Evolutionary conservation across 768 basidiomycete species (phyloP).

Genomic region (Hygrophorus pudorinus): DNA sequence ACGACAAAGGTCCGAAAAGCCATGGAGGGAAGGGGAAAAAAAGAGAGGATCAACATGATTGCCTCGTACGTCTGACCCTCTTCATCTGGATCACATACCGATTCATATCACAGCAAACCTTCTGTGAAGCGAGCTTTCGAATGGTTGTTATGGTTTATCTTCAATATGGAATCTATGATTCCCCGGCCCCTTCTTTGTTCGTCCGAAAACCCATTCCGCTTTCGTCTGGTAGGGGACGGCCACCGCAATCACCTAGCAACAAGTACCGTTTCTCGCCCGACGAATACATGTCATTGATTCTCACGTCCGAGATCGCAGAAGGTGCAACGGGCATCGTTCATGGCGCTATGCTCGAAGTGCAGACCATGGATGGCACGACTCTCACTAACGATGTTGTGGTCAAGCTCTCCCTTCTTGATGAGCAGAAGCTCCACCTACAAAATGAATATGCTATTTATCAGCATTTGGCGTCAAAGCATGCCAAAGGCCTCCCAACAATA

Average conservation of each 20-base stretch:
- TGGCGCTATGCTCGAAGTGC: conserved; percentile 7
- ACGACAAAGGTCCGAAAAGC: conserved; percentile 8
- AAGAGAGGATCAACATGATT: conserved; percentile 8
- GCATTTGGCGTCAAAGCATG: too few relatives aligned
- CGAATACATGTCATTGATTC: conserved; percentile 10
- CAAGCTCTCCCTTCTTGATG: conserved; percentile 8
- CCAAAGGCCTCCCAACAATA: too few relatives aligned
- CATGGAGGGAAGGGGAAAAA: conserved; percentile 1
- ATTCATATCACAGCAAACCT: conserved; percentile 12
- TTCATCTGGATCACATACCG: neutral
- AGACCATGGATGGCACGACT: neutral
- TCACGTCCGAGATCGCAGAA: conserved; percentile 8
- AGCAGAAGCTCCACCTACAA: too few relatives aligned
- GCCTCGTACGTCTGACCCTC: neutral
- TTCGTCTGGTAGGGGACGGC: neutral
- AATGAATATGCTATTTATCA: too few relatives aligned
- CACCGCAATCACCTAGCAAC: neutral
- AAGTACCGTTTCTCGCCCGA: neutral
- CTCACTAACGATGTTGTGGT: conserved; percentile 5
- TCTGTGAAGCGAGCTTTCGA: neutral
- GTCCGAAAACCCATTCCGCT: conserved; percentile 3
- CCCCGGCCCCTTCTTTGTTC: conserved; percentile 9
- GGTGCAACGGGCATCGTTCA: conserved; percentile 13
- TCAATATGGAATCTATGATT: conserved; percentile 4
- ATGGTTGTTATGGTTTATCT: neutral